Evolutionary conservation across 495 filamentous ascomycete genomes (phyloP).

Genomic region (Penicillium fimorum): DNA sequence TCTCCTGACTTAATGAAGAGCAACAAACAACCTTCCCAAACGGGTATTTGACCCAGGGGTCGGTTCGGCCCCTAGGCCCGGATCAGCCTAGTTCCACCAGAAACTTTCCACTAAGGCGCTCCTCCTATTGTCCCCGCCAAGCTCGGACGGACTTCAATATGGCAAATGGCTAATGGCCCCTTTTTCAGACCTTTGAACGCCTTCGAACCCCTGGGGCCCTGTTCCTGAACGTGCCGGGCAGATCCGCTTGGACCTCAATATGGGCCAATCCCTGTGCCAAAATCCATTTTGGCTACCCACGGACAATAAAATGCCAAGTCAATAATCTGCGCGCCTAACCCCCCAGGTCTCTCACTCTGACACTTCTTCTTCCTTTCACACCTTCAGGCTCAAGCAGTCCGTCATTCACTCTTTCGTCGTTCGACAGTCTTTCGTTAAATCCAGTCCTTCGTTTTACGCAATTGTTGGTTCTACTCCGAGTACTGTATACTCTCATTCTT

Average conservation of each 20-base stretch:
- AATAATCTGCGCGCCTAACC: conserved; percentile 10
- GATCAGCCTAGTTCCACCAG: not conserved
- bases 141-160: not conserved
- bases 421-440: conserved; percentile 23
- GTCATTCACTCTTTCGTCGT: conserved; percentile 16
- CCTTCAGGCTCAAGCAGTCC: conserved; percentile 12
- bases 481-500: conserved; percentile 19
- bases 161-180: not conserved
- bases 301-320: conserved; percentile 14
- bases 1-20: conserved; percentile 5
- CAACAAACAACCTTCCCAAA: conserved; percentile 10
- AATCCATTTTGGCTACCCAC: conserved; percentile 7
- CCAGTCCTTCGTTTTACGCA: conserved; percentile 35
- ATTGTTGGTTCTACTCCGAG: conserved; percentile 22
- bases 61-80: conserved; percentile 8
- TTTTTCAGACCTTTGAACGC: not conserved
- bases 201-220: conserved; percentile 23
- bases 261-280: conserved; percentile 16
- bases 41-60: conserved; percentile 9
- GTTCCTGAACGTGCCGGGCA: conserved; percentile 11
- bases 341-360: conserved; percentile 17
- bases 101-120: conserved; percentile 2
- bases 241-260: conserved; percentile 9
- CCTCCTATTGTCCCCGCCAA: not conserved
- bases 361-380: conserved; percentile 11